A percentile compares a stretch with the other conserved stretches of the same genome.
Evolutionary conservation across 1,284 basidiomycete species (phyloP).

Genomic region (Pseudozyma thailandica): DNA sequence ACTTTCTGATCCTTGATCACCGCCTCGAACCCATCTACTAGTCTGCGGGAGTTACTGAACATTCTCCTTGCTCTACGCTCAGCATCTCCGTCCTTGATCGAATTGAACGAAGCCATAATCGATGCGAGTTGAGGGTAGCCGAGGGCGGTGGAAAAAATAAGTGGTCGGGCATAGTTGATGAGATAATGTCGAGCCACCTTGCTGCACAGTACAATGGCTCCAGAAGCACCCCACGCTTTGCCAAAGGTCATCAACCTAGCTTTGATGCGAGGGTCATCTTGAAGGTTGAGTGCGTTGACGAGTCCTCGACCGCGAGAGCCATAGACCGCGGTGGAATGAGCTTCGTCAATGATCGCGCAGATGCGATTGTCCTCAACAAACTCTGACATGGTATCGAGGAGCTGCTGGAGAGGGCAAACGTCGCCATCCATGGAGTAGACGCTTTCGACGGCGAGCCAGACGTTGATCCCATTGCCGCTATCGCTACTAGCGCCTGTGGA

Average conservation of each 20-base stretch:
- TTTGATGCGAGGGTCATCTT: slow-evolving; percentile 25
- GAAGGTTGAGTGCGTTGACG: slow-evolving; percentile 42
- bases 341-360: slow-evolving; percentile 78
- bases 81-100: slow-evolving; percentile 78
- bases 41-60: slow-evolving; percentile 12
- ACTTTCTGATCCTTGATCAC: slow-evolving; percentile 11
- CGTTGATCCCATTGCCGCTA: slow-evolving; percentile 24
- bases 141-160: slow-evolving; percentile 69
- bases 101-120: slow-evolving; percentile 80
- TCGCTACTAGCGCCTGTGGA: slow-evolving; percentile 2
- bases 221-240: slow-evolving; percentile 62
- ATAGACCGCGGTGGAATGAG: slow-evolving; percentile 81
- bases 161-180: slow-evolving; percentile 88
- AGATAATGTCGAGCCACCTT: slow-evolving; percentile 82
- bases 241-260: slow-evolving; percentile 64
- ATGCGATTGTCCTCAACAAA: slow-evolving; percentile 71
- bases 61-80: slow-evolving; percentile 67
- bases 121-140: slow-evolving; percentile 71
- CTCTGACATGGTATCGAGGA: slow-evolving; percentile 75
- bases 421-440: slow-evolving; percentile 97
- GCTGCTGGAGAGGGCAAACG: slow-evolving; percentile 78
- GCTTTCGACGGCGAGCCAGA: slow-evolving; percentile 80
- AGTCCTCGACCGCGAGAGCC: slow-evolving; percentile 65
- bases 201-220: slow-evolving; percentile 80
- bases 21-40: slow-evolving; percentile 15